Evolutionary conservation across 176 grass and related monocot species (phyloP), one percentile per base, ranked within the genome.

Genomic region (Bothriochloa decipiens): DNA sequence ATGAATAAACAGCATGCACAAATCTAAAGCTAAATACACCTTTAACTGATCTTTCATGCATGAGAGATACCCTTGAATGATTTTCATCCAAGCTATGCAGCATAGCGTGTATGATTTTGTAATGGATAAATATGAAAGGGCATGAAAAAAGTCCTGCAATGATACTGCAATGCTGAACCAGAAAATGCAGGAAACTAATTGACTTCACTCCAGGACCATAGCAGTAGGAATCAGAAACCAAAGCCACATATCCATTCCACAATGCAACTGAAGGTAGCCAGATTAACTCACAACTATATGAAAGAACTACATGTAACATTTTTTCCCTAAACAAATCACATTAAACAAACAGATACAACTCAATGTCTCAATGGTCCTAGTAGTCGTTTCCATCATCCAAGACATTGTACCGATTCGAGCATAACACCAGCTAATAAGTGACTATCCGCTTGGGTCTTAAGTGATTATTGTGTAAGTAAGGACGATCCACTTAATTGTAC

Each of bases 331-430:
- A 89, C 20, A 75, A 84, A 58, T 22, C 58, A 11, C 15, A 49
- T 5, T 66, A 11, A 3, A 7, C 9, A 18, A 42, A 42, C 23
- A 16, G 75, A 67, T 58, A 61, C 57, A 25, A 61, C 22, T 61
- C 57, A 32, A 32, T 32, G 29, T 32, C 29, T 32, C 29, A 25
- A 61, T 61, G 57, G 55, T 11, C 57, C 3, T 55, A 74, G 20
- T 80, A 74, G 10, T 80, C 6, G 2, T 74, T 10, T 46, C 57
- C 45, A 75, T 40, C 82, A 80, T 68, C 47, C 39, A 68, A 74
- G n/a, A 32, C 47, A 63, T 11, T 53, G 42, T 75, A 64, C 5
- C 0, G 1, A 16, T 80, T 72, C 5, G 32, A 73, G 32, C 8
- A 52, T 47, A 86, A 70, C 33, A 70, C 62, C 70, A 62, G 17